Evolutionary conservation across 23 red algal species (phyloP), one percentile per base, ranked within the genome.

Genomic region (Gracilaria caudata): DNA sequence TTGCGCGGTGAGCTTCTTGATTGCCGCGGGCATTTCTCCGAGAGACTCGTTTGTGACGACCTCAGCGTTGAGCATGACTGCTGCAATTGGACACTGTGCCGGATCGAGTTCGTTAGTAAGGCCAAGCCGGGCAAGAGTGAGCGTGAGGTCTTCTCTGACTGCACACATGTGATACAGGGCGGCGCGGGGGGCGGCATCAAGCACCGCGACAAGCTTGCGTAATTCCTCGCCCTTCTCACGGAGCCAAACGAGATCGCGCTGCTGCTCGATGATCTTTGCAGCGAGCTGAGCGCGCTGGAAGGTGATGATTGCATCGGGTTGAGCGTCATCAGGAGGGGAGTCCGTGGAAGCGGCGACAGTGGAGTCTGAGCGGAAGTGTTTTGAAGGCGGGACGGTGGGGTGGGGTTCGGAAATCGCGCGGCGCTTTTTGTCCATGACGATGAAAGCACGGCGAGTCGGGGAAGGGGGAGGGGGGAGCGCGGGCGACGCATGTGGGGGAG

Each of bases 261-360:
- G 60, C n/a, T 81, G 87, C 64, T 91, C 87, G 5, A 47, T 76
- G 63, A 91, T 91, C 63, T 82, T 81, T 58, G 87, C 87, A 29
- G 87, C 87, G 41, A 91, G 66, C 55, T 91, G 87, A 36, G 87
- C 76, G 47, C 87, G 87, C 51, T 91, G 87, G 64, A 82, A 91
- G 7, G 46, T 53, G 55, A 89, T 55, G 59, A 89, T 78, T 14
- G 85, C 64, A 64, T 89, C 82, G 68, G 36, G 34, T 3, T 56
- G 49, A 25, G 29, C 65, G 49, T 86, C 82, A 47, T 70, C 44
- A 21, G 64, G 64, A 86, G 49, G 4, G 46, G 68, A 73, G 58
- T 63, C 57, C 21, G 79, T 10, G 8, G 51, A 35, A 11, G 35
- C 39, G 35, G 58, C 19, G 29, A 33, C 5, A 12, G 56, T 47